Percentiles rank a stretch among this genome's conserved stretches.
Evolutionary conservation across 2,329 filamentous ascomycete genomes (phyloP).

Genomic region (Eurotiales sp.): DNA sequence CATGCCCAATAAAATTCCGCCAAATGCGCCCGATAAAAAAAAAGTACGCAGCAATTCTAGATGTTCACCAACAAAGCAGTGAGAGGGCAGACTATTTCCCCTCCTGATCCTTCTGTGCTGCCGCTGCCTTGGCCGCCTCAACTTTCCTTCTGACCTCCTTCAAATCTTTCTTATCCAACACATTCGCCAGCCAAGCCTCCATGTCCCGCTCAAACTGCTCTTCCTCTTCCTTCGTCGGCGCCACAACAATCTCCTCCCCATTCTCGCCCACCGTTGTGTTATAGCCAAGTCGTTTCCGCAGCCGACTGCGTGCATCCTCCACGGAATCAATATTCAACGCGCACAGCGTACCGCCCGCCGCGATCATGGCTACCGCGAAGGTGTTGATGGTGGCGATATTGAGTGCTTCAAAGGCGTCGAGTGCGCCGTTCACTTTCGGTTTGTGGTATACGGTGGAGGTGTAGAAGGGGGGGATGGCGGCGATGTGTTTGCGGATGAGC

Average conservation of each 20-base stretch:
- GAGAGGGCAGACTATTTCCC: background rate
- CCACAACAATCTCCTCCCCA: constrained; percentile 26
- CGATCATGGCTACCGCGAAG: constrained; percentile 68
- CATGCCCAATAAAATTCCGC: background rate
- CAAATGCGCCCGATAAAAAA: background rate
- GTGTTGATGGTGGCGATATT: constrained; percentile 86
- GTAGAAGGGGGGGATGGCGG: constrained; percentile 68
- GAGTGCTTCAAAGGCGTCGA: constrained; percentile 78
- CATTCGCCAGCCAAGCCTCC: constrained; percentile 50
- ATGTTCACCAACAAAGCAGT: no score
- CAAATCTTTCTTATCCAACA: constrained; percentile 48
- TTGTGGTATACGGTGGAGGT: constrained; percentile 44
- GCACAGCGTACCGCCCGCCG: constrained; percentile 69
- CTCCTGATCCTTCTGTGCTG: constrained; percentile 9
- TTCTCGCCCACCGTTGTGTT: background rate
- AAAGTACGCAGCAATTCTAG: background rate
- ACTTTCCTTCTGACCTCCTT: constrained; percentile 36
- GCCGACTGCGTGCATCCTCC: constrained; percentile 60
- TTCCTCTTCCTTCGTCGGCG: constrained; percentile 49
- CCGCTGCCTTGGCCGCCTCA: constrained; percentile 20
- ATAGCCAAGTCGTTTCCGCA: constrained; percentile 57
- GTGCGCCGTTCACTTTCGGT: constrained; percentile 55
- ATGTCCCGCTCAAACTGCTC: constrained; percentile 51
- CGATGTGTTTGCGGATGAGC: constrained; percentile 59
- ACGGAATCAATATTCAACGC: constrained; percentile 70